A percentile compares a stretch with the other conserved stretches of the same genome.
Conservation (phyloP, 306 rosid genomes). For the Erythrophleum fordii region DNA sequence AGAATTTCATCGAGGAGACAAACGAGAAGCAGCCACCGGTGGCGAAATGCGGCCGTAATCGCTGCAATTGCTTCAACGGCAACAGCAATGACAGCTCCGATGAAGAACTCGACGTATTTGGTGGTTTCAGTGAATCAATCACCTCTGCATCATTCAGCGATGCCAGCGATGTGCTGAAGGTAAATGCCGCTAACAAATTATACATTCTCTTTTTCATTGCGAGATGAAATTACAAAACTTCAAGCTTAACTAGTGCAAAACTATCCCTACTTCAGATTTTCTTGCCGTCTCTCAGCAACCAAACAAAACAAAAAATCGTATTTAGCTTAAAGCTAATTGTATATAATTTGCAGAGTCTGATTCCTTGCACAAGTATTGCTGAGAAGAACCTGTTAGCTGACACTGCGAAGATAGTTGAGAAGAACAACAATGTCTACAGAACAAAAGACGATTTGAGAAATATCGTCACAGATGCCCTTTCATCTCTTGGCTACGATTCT, state of each 20-base stretch:
- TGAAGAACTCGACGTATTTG: conserved; percentile 75
- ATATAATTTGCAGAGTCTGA: conserved; percentile 56
- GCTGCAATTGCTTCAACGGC: conserved; percentile 92
- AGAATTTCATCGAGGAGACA: conserved; percentile 78
- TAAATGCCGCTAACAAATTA: conserved; percentile 31
- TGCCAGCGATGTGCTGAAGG: conserved; percentile 70
- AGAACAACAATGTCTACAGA: conserved; percentile 59
- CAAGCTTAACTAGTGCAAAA: not conserved
- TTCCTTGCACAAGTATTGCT: conserved; percentile 68
- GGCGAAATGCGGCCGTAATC: conserved; percentile 70
- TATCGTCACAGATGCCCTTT: conserved; percentile 64
- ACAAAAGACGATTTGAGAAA: conserved; percentile 74
- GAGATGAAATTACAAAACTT: not conserved
- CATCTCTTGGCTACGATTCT: conserved; percentile 76
- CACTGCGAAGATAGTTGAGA: conserved; percentile 78
- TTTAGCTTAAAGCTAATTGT: not conserved
- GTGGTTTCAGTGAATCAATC: conserved; percentile 58
- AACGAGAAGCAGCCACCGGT: conserved; percentile 58
- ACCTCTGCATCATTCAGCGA: conserved; percentile 64
- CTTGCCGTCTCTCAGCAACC: conserved; percentile 8
- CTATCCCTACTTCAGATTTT: not conserved
- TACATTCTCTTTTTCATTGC: too few species aligned
- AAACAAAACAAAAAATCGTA: not conserved
- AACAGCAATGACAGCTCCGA: conserved; percentile 85
- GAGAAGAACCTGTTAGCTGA: conserved; percentile 94